Percentiles rank a stretch among this genome's conserved stretches.
phyloP scores from a whole-genome alignment of 2,329 filamentous ascomycete species.

The Calonectria ilicicola region DNA sequence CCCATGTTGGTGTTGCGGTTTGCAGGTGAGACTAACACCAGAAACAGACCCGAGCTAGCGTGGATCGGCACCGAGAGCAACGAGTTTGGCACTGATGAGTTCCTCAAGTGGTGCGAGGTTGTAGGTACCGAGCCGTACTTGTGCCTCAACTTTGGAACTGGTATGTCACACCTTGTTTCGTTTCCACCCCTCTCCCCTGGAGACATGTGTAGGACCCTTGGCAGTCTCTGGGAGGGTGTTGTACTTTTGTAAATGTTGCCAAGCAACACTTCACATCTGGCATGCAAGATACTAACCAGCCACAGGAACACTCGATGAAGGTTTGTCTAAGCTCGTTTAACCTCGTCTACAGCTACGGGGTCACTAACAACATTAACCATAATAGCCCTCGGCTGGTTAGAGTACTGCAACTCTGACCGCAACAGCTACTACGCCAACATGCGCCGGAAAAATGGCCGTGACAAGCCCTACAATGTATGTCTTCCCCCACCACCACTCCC shows the following conservation, averaged over 20 bases:
- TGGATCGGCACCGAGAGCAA: conserved; percentile 84
- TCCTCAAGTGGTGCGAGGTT: conserved; percentile 82
- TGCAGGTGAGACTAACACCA: neutral
- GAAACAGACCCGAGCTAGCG: conserved; percentile 73
- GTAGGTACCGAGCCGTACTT: conserved; percentile 84
- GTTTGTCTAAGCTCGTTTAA: conserved; percentile 33
- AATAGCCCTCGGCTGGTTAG: conserved; percentile 77
- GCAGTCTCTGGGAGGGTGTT: neutral
- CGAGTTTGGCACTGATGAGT: conserved; percentile 87
- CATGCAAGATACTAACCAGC: conserved; percentile 8
- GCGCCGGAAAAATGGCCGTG: conserved; percentile 78
- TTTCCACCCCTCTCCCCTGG: neutral
- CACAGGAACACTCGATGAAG: conserved; percentile 54
- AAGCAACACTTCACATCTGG: neutral
- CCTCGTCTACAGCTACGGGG: no score
- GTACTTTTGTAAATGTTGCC: neutral
- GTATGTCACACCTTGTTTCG: conserved; percentile 44
- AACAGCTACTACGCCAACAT: conserved; percentile 87
- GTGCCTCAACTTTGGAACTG: conserved; percentile 85
- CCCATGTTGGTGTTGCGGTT: neutral
- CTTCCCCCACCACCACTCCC: neutral
- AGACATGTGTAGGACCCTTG: neutral
- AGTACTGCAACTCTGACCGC: conserved; percentile 85
- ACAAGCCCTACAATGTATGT: conserved; percentile 76
- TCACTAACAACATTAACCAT: neutral